Base-by-base conservation (phyloP, 768 basidiomycete species). In the Agaricus blazei region DNA sequence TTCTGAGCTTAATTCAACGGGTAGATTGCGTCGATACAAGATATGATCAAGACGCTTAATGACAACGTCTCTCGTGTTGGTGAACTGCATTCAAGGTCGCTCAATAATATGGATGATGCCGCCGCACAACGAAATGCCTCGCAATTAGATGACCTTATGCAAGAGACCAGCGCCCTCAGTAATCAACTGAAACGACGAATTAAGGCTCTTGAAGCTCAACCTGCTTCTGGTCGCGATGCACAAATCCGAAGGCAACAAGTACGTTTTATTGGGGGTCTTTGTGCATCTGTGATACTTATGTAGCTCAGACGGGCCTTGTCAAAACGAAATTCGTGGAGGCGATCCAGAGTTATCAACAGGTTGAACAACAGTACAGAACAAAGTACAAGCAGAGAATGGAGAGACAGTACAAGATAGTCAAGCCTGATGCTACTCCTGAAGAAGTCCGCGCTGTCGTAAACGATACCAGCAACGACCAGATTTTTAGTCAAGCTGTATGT, bases 351-450 rank as follows among this genome's bases (percentile, higher is more conserved):
- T 93, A 92, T 64, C 89, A 93, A 66, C 79, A 78, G 26, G 88
- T 91, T 36, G 92, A 94, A 65, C 83, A 87, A 61, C 84, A 88
- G 63, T 84, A 90, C 64, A 82, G 91, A 36, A 72, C 79, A 58
- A 86, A 82, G 68, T 87, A 89, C 70, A 90, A 86, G 71, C 84
- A 90, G 67, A 75, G 90, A 26, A 82, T 93, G 72, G 89, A 90
- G 66, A 77, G 91, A 57, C 90, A 97, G 70, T 88, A 89, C 71
- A 90, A 83, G 65, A 96, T 95, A 58, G 93, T 94, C 54, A 97
- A 97, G 73, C 94, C 93, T 47, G 85, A 95, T 69, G 95, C 95
- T 4, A 84, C 93, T 0, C 86, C 86, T 1, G 92, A 96, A 53
- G 95, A 98, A 70, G 75, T 98, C 58, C 74, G 78, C 50, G 85